A percentile compares a stretch with the other conserved stretches of the same genome.
Conservation (phyloP, 352 stramenopile genomes). For the Thalassiosira mediterranea region DNA sequence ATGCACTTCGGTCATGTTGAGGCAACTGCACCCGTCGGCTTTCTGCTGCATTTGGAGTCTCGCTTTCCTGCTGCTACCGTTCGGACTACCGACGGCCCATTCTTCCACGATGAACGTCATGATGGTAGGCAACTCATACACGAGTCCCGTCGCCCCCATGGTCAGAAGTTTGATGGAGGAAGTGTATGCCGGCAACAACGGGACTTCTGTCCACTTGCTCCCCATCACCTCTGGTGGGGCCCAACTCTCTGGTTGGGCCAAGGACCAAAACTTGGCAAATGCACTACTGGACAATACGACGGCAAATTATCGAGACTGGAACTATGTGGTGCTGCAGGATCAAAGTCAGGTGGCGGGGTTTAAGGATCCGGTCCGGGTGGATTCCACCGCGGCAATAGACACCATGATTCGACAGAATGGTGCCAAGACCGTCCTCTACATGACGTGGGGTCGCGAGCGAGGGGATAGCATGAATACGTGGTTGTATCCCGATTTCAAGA, state of each 20-base stretch:
- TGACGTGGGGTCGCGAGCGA: background rate
- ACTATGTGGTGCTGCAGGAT: conserved; percentile 1
- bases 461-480: background rate
- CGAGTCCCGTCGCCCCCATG: background rate
- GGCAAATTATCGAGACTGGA: background rate
- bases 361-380: background rate
- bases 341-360: background rate
- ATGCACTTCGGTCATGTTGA: no score
- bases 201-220: background rate
- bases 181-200: background rate
- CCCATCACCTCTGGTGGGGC: background rate
- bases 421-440: background rate
- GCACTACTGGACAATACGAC: background rate
- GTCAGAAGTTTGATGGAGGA: background rate
- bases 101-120: background rate
- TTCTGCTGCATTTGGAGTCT: no score
- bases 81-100: no score
- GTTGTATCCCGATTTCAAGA: background rate
- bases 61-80: no score
- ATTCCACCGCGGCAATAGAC: background rate
- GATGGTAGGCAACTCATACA: background rate
- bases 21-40: no score
- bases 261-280: background rate
- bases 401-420: background rate
- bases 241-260: background rate